Base-by-base conservation (phyloP, 352 stramenopile genomes). In the Pythium periplocum region DNA sequence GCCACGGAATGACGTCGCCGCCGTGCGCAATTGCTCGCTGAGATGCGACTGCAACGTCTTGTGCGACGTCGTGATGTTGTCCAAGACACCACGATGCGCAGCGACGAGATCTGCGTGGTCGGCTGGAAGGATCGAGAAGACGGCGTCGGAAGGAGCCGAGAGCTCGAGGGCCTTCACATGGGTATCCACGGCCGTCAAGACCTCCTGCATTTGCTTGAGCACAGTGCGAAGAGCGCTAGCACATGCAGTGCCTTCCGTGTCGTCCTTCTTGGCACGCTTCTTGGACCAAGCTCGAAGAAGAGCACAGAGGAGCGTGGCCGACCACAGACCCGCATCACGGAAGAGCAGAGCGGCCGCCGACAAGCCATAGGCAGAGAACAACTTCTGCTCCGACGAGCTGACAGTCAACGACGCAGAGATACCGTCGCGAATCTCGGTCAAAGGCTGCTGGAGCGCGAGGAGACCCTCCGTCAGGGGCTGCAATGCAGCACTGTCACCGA, bases 261-360 rank as follows among this genome's bases (percentile, higher is more conserved):
- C 74, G 48, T 78, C 79, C 52, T 84, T 87, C 54, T 88, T 90
- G 62, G 46, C 60, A 42, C 84, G 88, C 66, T 83, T 83, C 68
- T 88, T 90, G 45, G 45, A 32, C 48, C 70, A 43, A 17, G 68
- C 50, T 1, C 74, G 80, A 40, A 80, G 62, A 11, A 59, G 51
- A 34, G 76, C 50, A 40, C 72, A 75, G 32, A 90, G 58, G 26
- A 80, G 51, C 47, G 71, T 66, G 8, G 86, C 52, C 9, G 71
- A 71, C 55, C 73, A 85, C 35, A 90, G 64, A 8, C 81, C 79
- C 7, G 66, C 72, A 37, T 90, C 75, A n/a, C 68, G 55, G 26
- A 91, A 49, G 47, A 89, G 48, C 38, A 83, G 58, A 39, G 83
- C 75, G 40, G 78, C 51, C 34, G 59, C 63, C 7, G 77, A 78